Evolutionary conservation across 805 yeast genomes (phyloP).

Genomic region (Sugiyamaella valdiviana): DNA sequence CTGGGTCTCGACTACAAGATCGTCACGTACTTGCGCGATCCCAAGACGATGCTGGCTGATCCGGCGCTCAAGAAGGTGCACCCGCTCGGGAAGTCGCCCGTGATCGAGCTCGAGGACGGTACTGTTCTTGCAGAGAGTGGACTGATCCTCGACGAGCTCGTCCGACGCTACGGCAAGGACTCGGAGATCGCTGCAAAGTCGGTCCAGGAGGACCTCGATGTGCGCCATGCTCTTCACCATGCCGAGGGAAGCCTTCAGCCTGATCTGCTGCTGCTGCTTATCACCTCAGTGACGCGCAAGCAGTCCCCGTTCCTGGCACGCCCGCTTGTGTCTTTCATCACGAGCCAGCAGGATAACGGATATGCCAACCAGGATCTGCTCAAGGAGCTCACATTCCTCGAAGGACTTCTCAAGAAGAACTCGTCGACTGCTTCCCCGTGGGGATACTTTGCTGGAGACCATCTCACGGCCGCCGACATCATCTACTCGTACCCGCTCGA

Average conservation of each 20-base stretch:
- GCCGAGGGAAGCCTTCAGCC: conserved; percentile 59
- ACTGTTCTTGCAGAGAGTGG: conserved; percentile 53
- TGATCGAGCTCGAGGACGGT: conserved; percentile 42
- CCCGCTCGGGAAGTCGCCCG: conserved; percentile 60
- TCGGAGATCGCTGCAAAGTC: conserved; percentile 35
- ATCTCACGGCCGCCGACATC: conserved; percentile 56
- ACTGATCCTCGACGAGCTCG: conserved; percentile 47
- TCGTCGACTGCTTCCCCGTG: conserved; percentile 18
- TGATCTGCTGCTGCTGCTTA: conserved; percentile 35
- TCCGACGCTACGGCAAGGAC: conserved; percentile 43
- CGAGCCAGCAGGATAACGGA: conserved; percentile 42
- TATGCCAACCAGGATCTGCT: conserved; percentile 46
- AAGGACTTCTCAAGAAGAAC: conserved; percentile 38
- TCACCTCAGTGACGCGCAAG: conserved; percentile 30
- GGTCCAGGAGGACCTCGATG: conserved; percentile 38
- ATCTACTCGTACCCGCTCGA: conserved; percentile 44
- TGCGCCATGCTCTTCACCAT: conserved; percentile 49
- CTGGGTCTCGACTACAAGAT: conserved; percentile 50
- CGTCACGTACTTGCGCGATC: conserved; percentile 46
- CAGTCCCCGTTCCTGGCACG: conserved; percentile 41
- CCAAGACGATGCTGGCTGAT: conserved; percentile 43
- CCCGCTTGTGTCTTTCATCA: conserved; percentile 28
- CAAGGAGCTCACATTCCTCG: conserved; percentile 38
- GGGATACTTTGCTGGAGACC: conserved; percentile 57
- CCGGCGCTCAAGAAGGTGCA: conserved; percentile 46